Evolutionary conservation across 2,329 filamentous ascomycete genomes (phyloP), one percentile per base, ranked within the genome.

Genomic region (Trichoderma afroharzianum): DNA sequence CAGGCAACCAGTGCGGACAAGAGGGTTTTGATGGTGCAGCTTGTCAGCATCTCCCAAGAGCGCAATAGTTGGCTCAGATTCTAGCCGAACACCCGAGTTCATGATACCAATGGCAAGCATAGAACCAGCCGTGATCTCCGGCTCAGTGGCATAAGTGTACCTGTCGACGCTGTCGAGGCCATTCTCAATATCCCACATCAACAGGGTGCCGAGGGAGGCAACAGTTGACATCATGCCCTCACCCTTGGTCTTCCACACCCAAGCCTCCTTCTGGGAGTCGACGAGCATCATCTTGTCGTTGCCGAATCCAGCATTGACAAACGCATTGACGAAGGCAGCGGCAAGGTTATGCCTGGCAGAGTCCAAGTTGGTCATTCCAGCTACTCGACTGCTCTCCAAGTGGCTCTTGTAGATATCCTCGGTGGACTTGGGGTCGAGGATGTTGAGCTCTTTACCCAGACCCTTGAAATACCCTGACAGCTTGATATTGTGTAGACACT

Each of bases 351-450:
- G 95, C 77, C 94, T 89, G 33, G 95, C 95, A 11, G 96, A 99
- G 80, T 99, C 96, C 61, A 97, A 90, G 79, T 98, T 98, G 12
- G 95, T 98, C 83, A 97, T 89, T 43, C 94, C 95, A 28, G 94
- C 93, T 68, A 97, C 96, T 73, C 97, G 90, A 77, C 92, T 97
- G 84, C 93, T 98, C 83, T 99, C 96, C 6, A 99, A 88, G 82
- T 99, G 96, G 79, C 94, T 97, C 86, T 99, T 99, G 88, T 99
- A 99, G 77, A 99, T 99, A 78, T 99, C 97, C 80, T 99, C 96
- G 0, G 95, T 97, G 57, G 93, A 93, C 85, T 98, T 98, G 43
- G 96, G 96, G 74, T 99, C 96, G 55, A 98, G 86, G 67, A 99
- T 95, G 82, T 99, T 98, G 68, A 99, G 87, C 81, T 99, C 96